Base-by-base conservation (phyloP, 2,329 filamentous ascomycete species). In the Aspergillus hortae region DNA sequence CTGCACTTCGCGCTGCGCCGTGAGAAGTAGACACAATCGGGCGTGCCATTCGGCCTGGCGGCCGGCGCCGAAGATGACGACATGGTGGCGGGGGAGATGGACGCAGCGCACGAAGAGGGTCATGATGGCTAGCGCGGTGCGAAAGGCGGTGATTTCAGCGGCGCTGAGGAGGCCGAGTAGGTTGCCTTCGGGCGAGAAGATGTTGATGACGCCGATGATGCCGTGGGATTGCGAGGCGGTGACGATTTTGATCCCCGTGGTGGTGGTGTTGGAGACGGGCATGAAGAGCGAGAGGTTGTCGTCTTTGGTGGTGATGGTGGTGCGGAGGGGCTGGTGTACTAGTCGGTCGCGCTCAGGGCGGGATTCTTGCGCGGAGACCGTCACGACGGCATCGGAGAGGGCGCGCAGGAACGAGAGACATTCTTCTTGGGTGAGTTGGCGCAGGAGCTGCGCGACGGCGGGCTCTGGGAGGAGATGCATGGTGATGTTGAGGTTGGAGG, bases 121-220 rank as follows among this genome's bases (percentile, higher is more conserved):
- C 49, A 86, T 82, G 4, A 86, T 87, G 1, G 84, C 84, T 10
- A 92, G 76, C 0, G 89, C 87, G 0, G 90, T 94, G 54, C 90
- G 84, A 70, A 92, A 94, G 3, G 87, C 89, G 0, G 90, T 94
- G 30, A 92, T 74, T 43, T 88, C 85, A 53, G 82, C 81, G 14
- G 89, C 88, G 61, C 90, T 87, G 35, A 94, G 73, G 51, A 92
- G 78, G 4, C 86, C 89, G 4, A 82, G 70, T 0, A 88, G 80
- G 10, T 75, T 70, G 40, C 89, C 89, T 19, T 79, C 74, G 1
- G 81, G 78, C 0, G 77, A 75, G 72, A 89, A 87, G 45, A 92
- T 75, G 25, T 87, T 88, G 46, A 92, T 77, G 6, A 86, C 83
- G 15, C 88, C 87, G 2, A 81, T 84, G 12, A 87, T 80, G 36